These are phyloP conservation scores for Carnegiea gigantea DNA, from an alignment of 179 eudicot species.

Conservation along the genomic window DNA sequence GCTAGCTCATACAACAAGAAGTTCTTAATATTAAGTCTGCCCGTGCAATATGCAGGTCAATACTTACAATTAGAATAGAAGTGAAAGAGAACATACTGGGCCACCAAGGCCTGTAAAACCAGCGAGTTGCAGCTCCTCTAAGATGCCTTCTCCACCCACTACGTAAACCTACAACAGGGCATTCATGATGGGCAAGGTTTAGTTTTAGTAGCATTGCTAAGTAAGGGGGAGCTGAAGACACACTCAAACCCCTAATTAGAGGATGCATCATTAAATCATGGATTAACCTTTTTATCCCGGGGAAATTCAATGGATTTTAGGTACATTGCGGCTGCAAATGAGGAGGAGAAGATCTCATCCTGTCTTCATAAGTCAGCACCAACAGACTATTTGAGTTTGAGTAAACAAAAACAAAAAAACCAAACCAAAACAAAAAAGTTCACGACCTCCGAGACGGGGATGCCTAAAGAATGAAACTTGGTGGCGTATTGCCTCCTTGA, in stretches of 20 bases:
- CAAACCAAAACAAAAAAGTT: too few relatives aligned
- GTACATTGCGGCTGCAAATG: conserved; percentile 96
- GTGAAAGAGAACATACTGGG: conserved; percentile 51
- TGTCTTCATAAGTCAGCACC: conserved; percentile 21
- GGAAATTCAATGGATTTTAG: conserved; percentile 70
- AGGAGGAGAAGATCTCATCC: conserved; percentile 92
- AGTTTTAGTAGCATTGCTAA: not conserved
- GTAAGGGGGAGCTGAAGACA: not conserved
- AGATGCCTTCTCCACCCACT: conserved; percentile 81
- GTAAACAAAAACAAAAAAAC: not conserved
- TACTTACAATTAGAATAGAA: not conserved
- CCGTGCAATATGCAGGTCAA: not conserved
- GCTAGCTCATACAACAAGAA: not conserved
- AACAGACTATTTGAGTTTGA: not conserved
- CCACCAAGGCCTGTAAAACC: conserved; percentile 86
- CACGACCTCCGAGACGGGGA: conserved; percentile 63
- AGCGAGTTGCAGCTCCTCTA: conserved; percentile 83
- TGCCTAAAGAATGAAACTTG: conserved; percentile 72
- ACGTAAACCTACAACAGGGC: conserved; percentile 66
- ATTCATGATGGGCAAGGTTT: not conserved
- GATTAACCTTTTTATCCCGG: conserved; percentile 59
- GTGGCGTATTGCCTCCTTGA: conserved; percentile 66
- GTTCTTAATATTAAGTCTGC: not conserved
- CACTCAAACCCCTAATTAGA: not conserved
- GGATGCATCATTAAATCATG: not conserved